Evolutionary conservation across 352 stramenopile genomes (phyloP).

Genomic region (Pythium guiyangense): DNA sequence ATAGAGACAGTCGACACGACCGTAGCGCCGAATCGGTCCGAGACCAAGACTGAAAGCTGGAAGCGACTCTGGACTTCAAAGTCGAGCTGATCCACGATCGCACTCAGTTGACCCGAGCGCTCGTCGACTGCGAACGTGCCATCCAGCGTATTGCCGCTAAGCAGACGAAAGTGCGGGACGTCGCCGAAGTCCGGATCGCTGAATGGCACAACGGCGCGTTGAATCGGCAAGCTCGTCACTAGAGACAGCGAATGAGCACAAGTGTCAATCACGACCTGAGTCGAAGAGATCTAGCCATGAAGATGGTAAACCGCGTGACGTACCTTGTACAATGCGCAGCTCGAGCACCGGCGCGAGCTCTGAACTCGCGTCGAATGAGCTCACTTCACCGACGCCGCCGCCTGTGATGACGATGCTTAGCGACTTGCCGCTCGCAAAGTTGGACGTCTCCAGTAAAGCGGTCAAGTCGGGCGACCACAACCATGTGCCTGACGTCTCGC

Average conservation of each 20-base stretch:
- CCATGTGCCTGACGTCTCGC: conserved; percentile 13
- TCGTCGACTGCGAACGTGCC: conserved; percentile 3
- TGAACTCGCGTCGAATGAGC: conserved; percentile 28
- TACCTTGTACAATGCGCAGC: conserved; percentile 38
- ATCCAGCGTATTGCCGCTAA: not conserved
- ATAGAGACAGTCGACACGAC: conserved; percentile 3
- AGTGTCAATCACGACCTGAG: too few species aligned
- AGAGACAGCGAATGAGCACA: not conserved
- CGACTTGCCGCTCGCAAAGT: not conserved
- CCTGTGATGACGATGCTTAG: conserved; percentile 31
- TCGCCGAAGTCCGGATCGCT: conserved; percentile 3
- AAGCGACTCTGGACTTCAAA: conserved; percentile 4
- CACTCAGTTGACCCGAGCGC: conserved; percentile 1
- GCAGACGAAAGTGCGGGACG: conserved; percentile 3
- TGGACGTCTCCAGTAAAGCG: conserved; percentile 13
- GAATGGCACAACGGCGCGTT: conserved; percentile 4
- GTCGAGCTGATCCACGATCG: conserved; percentile 6
- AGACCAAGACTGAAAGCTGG: conserved; percentile 4
- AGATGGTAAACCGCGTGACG: not conserved
- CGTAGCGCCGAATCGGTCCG: not conserved
- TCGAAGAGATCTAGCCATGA: too few species aligned
- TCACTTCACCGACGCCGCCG: conserved; percentile 44
- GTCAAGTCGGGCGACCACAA: conserved; percentile 32
- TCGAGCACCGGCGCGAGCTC: conserved; percentile 24
- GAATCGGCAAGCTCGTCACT: conserved; percentile 1